Conservation (phyloP, 202 grass and related monocot genomes). For the Digitaria exilis region DNA sequence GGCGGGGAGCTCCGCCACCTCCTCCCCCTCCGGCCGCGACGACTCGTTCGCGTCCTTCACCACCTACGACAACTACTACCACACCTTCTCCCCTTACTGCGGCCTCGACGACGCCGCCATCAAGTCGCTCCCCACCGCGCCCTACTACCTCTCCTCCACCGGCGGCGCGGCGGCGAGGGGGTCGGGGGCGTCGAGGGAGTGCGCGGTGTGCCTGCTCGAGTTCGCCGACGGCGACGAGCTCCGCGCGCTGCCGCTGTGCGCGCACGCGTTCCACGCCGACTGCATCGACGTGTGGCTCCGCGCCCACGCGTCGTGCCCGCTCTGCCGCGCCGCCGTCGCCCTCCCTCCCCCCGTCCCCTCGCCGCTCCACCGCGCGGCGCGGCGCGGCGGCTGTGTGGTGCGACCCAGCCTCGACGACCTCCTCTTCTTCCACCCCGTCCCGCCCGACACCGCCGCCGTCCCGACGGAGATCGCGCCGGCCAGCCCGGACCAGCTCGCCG, state of each 20-base stretch:
- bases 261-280: slow-evolving; percentile 92
- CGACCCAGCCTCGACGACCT: slow-evolving; percentile 84
- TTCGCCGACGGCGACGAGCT: slow-evolving; percentile 88
- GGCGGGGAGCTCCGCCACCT: neutral
- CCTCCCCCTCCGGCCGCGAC: neutral
- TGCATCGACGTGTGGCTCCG: slow-evolving; percentile 95
- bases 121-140: slow-evolving; percentile 76
- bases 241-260: slow-evolving; percentile 76
- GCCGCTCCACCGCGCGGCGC: slow-evolving; percentile 51
- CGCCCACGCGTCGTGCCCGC: slow-evolving; percentile 83
- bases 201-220: slow-evolving; percentile 89
- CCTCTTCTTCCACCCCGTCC: slow-evolving; percentile 61
- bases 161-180: slow-evolving; percentile 5
- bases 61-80: slow-evolving; percentile 79
- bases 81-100: slow-evolving; percentile 74
- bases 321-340: slow-evolving; percentile 75
- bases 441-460: neutral
- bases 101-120: slow-evolving; percentile 86
- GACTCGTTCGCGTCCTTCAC: slow-evolving; percentile 62
- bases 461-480: slow-evolving; percentile 54
- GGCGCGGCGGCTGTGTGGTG: slow-evolving; percentile 44
- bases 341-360: slow-evolving; percentile 43
- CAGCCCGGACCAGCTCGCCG: slow-evolving; percentile 36
- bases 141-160: slow-evolving; percentile 53
- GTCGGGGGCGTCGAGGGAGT: slow-evolving; percentile 54